Evolutionary conservation across 345 rosid genomes (phyloP).

Genomic region (Corchorus capsularis): DNA sequence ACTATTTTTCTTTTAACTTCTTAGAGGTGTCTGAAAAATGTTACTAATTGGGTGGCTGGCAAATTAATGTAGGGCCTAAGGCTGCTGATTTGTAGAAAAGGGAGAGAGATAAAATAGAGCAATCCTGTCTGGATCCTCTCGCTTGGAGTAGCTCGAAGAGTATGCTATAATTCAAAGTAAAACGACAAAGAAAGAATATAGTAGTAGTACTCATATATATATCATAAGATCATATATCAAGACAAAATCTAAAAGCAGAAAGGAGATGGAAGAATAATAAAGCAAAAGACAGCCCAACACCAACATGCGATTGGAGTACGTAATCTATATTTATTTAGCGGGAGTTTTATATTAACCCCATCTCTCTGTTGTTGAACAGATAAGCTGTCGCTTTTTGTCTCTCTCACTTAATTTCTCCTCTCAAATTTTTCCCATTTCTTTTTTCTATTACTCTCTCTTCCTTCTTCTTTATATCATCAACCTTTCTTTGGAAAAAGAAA

Average conservation of each 20-base stretch:
- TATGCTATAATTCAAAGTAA: constrained; percentile 6
- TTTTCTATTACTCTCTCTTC: constrained; percentile 5
- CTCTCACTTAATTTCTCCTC: constrained; percentile 11
- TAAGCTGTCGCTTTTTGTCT: constrained; percentile 71
- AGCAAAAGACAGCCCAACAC: constrained; percentile 41
- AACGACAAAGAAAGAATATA: constrained; percentile 20
- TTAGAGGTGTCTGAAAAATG: not conserved
- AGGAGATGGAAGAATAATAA: constrained; percentile 27
- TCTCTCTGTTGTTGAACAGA: constrained; percentile 53
- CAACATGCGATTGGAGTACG: constrained; percentile 34
- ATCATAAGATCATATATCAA: not conserved
- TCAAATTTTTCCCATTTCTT: not conserved
- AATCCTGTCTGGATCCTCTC: constrained; percentile 12
- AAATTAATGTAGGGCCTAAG: not conserved
- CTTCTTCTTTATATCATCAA: not conserved
- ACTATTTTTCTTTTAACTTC: too few species aligned
- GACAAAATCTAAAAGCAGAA: constrained; percentile 26
- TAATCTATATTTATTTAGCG: not conserved
- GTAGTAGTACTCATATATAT: not conserved
- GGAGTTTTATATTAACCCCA: constrained; percentile 5
- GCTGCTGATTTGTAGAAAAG: constrained; percentile 1
- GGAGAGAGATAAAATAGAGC: not conserved
- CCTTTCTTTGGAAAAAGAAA: not conserved
- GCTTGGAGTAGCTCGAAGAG: constrained; percentile 20
- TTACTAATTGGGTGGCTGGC: constrained; percentile 12